phyloP scores from a whole-genome alignment of 1,284 basidiomycete species.

The Cystobasidiaceae sp. region DNA sequence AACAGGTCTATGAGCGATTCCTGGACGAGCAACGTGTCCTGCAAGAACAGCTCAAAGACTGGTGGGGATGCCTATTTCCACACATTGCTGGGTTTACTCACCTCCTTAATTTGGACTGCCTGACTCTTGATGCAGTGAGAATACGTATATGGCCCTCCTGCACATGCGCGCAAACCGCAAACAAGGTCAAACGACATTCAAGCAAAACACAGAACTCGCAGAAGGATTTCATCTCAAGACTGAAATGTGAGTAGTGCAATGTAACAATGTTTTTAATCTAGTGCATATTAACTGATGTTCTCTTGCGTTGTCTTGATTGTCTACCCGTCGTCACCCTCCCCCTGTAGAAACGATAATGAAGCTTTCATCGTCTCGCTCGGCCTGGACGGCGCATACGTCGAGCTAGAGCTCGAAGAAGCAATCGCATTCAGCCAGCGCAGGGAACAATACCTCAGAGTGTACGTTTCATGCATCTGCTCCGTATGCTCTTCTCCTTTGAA shows the following conservation, averaged over 20 bases:
- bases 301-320: not conserved
- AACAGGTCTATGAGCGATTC: slow-evolving; percentile 5
- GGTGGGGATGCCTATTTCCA: not conserved
- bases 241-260: not conserved
- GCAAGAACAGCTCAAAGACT: slow-evolving; percentile 23
- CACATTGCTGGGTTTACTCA: not conserved
- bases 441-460: slow-evolving; percentile 23
- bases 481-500: not conserved
- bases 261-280: not conserved
- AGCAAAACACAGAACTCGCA: slow-evolving; percentile 3
- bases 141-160: slow-evolving; percentile 14
- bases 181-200: not conserved
- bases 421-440: slow-evolving; percentile 17
- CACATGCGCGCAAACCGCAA: slow-evolving; percentile 8
- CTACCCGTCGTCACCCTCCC: not conserved
- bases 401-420: slow-evolving; percentile 20
- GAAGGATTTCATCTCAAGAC: slow-evolving; percentile 26
- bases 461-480: not conserved
- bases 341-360: slow-evolving; percentile 3
- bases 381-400: slow-evolving; percentile 13
- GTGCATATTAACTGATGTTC: too few species aligned
- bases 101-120: not conserved
- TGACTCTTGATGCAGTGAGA: slow-evolving; percentile 1
- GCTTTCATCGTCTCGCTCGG: slow-evolving; percentile 21
- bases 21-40: slow-evolving; percentile 9